phyloP scores from a whole-genome alignment of 202 grass and related monocot species.

The Panicum hallii region DNA sequence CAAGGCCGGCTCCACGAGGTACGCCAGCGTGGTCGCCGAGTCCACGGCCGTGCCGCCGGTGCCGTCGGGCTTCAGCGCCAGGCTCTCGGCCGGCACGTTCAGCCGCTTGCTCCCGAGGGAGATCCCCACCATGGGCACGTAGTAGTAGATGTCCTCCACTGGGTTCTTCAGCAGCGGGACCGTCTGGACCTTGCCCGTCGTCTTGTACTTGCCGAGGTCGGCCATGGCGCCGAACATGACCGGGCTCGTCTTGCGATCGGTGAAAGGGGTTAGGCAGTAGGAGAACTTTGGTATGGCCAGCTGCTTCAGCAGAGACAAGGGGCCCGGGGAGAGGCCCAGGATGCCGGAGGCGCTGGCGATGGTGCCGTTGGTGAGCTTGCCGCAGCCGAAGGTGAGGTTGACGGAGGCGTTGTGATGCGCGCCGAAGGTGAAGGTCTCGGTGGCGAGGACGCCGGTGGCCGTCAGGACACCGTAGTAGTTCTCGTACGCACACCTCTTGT shows the following conservation, averaged over 20 bases:
- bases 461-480: constrained; percentile 58
- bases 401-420: neutral
- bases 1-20: constrained; percentile 60
- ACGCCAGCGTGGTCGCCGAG: constrained; percentile 61
- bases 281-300: constrained; percentile 59
- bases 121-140: constrained; percentile 63
- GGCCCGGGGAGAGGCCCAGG: constrained; percentile 64
- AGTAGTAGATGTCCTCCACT: constrained; percentile 55
- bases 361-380: constrained; percentile 50
- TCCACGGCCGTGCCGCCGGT: constrained; percentile 70
- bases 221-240: constrained; percentile 68
- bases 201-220: constrained; percentile 44
- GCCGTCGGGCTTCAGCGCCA: constrained; percentile 64
- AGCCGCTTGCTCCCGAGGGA: constrained; percentile 60
- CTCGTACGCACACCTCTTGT: constrained; percentile 54
- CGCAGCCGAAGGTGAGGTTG: constrained; percentile 68
- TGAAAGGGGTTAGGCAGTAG: constrained; percentile 76
- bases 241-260: constrained; percentile 60
- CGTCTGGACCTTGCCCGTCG: constrained; percentile 44
- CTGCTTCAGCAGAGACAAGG: constrained; percentile 67
- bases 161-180: constrained; percentile 57
- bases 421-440: constrained; percentile 74
- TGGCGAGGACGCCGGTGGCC: constrained; percentile 61
- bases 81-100: constrained; percentile 46
- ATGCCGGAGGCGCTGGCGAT: constrained; percentile 62